phyloP scores from a whole-genome alignment of 176 grass and related monocot species.

The Pharus latifolius region DNA sequence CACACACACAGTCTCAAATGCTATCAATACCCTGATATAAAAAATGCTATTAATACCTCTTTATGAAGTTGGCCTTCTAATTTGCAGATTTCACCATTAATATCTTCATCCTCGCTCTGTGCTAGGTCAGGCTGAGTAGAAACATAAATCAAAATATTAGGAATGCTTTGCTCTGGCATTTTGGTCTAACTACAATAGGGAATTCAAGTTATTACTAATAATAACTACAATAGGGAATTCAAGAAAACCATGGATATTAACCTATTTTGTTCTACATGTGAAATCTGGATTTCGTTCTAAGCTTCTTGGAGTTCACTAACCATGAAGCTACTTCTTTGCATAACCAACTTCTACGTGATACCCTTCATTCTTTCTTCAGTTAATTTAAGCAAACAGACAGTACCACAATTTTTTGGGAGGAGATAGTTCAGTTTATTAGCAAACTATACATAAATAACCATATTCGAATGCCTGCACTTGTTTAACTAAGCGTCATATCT shows the following conservation, averaged over 20 bases:
- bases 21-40: not conserved
- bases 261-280: not conserved
- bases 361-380: not conserved
- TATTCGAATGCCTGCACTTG: not conserved
- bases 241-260: constrained; percentile 3
- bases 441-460: not conserved
- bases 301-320: not conserved
- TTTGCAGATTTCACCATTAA: constrained; percentile 44
- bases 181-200: constrained; percentile 1
- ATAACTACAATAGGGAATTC: not conserved
- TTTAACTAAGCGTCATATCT: not conserved
- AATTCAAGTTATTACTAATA: not conserved
- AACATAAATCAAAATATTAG: constrained; percentile 3
- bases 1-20: no score
- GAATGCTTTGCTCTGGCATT: not conserved
- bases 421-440: not conserved
- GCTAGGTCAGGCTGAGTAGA: constrained; percentile 57
- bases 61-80: constrained; percentile 54
- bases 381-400: not conserved
- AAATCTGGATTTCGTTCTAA: no score
- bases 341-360: not conserved
- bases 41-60: constrained; percentile 20
- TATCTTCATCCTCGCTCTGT: constrained; percentile 65
- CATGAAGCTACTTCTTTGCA: not conserved
- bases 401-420: not conserved